Percentiles rank a stretch among this genome's conserved stretches.
Evolutionary conservation across 2,329 filamentous ascomycete species (phyloP).

Genomic region (Colletotrichum sp.): DNA sequence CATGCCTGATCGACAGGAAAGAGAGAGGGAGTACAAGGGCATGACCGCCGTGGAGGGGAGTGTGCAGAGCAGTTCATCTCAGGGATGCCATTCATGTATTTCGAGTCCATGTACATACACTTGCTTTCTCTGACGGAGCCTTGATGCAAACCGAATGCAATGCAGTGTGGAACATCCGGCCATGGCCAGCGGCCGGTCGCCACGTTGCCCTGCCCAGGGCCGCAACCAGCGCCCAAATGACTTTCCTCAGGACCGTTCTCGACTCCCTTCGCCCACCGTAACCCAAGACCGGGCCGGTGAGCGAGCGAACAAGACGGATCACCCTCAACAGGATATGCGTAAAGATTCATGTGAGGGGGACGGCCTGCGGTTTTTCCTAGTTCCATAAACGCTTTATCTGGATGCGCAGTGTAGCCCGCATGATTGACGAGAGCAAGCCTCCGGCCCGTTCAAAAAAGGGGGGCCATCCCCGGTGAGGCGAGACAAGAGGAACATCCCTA

Average conservation of each 20-base stretch:
- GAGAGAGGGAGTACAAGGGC: neutral
- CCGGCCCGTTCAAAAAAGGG: neutral
- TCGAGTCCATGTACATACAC: neutral
- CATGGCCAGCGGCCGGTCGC: constrained; percentile 23
- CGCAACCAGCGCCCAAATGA: constrained; percentile 2
- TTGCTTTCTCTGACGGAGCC: neutral
- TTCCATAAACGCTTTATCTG: neutral
- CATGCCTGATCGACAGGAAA: constrained; percentile 2
- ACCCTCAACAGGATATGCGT: neutral
- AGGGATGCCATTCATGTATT: neutral
- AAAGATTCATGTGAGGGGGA: constrained; percentile 23
- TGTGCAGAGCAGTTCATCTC: neutral
- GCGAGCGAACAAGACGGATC: neutral
- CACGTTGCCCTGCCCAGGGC: constrained; percentile 20
- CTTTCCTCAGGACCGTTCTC: neutral
- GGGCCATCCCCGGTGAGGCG: neutral
- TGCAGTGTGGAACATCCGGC: constrained; percentile 18
- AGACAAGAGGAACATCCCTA: neutral
- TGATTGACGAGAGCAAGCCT: neutral
- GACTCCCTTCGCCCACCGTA: neutral
- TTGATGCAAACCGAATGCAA: constrained; percentile 13
- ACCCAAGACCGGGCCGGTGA: constrained; percentile 1
- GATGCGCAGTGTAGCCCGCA: neutral
- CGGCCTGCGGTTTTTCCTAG: constrained; percentile 25
- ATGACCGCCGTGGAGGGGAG: neutral